phyloP scores from a whole-genome alignment of 768 basidiomycete species.

The Trametes elegans region DNA sequence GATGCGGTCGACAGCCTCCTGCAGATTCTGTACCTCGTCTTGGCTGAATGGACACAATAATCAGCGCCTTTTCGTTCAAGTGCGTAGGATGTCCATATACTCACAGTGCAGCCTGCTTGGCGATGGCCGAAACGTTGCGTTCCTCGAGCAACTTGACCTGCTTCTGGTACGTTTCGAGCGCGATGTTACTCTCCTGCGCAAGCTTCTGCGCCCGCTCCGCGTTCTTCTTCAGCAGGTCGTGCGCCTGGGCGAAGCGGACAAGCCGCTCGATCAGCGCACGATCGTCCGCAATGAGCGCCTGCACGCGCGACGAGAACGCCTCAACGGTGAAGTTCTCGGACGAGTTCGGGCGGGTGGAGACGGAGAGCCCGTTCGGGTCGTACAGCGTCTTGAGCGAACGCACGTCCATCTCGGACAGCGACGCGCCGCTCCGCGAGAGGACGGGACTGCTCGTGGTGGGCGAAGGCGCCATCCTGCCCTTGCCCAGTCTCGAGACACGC shows the following conservation, averaged over 20 bases:
- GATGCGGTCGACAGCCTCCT: slow-evolving; percentile 58
- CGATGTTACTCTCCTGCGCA: slow-evolving; percentile 74
- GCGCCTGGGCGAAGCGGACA: slow-evolving; percentile 82
- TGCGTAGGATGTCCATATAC: slow-evolving; percentile 19
- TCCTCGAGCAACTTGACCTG: slow-evolving; percentile 82
- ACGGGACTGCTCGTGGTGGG: slow-evolving; percentile 26
- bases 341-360: slow-evolving; percentile 14
- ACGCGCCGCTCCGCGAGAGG: slow-evolving; percentile 38
- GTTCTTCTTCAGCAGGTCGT: slow-evolving; percentile 89
- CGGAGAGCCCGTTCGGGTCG: slow-evolving; percentile 34
- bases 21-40: slow-evolving; percentile 62
- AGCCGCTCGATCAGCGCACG: slow-evolving; percentile 80
- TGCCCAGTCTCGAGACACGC: slow-evolving; percentile 62
- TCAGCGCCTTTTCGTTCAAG: background rate
- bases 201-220: slow-evolving; percentile 90
- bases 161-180: slow-evolving; percentile 87
- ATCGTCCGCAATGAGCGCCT: slow-evolving; percentile 81
- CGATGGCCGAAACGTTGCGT: slow-evolving; percentile 52
- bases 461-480: slow-evolving; percentile 36
- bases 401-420: slow-evolving; percentile 82
- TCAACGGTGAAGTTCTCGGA: slow-evolving; percentile 58
- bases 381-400: slow-evolving; percentile 84
- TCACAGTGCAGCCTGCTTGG: slow-evolving; percentile 57
- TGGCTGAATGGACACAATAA: slow-evolving; percentile 43
- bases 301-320: slow-evolving; percentile 73